A percentile compares a stretch with the other conserved stretches of the same genome.
phyloP scores from a whole-genome alignment of 805 yeast genomes.

The Danielia reshetovae region DNA sequence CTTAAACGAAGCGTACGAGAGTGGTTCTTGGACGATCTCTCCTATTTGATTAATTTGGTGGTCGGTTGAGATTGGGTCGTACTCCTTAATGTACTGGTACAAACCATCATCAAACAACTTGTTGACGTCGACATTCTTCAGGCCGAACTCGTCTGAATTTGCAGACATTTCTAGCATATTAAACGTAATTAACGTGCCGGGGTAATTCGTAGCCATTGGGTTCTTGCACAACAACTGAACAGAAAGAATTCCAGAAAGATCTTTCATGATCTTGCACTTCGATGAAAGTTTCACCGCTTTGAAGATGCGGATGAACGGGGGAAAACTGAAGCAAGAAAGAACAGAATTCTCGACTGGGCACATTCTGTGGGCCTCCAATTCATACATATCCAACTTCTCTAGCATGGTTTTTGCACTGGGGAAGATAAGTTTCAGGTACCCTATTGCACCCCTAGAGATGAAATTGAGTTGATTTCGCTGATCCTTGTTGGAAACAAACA shows the following conservation, averaged over 20 bases:
- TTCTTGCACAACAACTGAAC: conserved; percentile 38
- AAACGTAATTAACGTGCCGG: conserved; percentile 38
- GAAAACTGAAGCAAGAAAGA: conserved; percentile 30
- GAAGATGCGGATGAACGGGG: conserved; percentile 29
- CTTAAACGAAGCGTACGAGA: conserved; percentile 12
- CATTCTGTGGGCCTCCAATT: conserved; percentile 10
- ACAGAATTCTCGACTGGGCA: conserved; percentile 17
- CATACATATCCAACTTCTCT: conserved; percentile 51
- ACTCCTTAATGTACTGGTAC: conserved; percentile 21
- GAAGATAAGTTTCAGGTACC: conserved; percentile 59
- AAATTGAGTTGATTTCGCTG: conserved; percentile 42
- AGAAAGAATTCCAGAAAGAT: conserved; percentile 31
- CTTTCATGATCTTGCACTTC: conserved; percentile 38
- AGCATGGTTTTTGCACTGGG: conserved; percentile 62
- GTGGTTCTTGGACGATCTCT: conserved; percentile 7
- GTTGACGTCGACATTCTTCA: conserved; percentile 12
- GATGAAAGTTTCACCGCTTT: conserved; percentile 35
- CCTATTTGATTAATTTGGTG: too few relatives aligned
- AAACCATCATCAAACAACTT: conserved; percentile 25
- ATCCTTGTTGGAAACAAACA: conserved; percentile 24
- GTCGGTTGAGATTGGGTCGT: conserved; percentile 6
- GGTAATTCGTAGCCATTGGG: conserved; percentile 21
- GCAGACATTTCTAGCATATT: conserved; percentile 34
- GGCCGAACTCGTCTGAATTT: conserved; percentile 11
- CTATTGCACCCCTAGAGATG: conserved; percentile 70